Percentiles rank a stretch among this genome's conserved stretches.
These are phyloP conservation scores for Fagus crenata DNA, from an alignment of 306 rosid genomes.

Conservation along the genomic window DNA sequence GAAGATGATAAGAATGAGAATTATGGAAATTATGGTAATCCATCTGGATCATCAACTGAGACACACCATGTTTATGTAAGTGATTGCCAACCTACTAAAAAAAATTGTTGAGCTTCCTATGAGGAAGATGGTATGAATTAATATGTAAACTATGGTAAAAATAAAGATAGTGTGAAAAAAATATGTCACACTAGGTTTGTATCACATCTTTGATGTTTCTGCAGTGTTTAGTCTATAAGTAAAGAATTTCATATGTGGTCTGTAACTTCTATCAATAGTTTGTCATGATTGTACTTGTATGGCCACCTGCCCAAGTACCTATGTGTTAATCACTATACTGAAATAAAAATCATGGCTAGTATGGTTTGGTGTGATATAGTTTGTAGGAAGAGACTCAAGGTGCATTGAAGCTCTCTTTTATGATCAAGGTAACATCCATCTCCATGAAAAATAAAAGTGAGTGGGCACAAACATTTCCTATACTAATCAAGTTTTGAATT, in stretches of 20 bases:
- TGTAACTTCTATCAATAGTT: background rate
- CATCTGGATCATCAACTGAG: conserved; percentile 19
- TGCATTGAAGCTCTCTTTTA: no score
- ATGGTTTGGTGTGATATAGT: background rate
- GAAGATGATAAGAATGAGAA: conserved; percentile 22
- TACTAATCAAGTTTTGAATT: no score
- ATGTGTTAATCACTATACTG: background rate
- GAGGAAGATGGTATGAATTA: background rate
- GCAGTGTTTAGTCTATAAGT: background rate
- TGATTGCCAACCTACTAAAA: conserved; percentile 19
- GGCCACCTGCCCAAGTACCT: background rate
- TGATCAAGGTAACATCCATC: no score
- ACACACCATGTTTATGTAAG: conserved; percentile 13
- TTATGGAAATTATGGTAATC: conserved; percentile 24
- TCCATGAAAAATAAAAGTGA: no score
- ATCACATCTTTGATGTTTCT: background rate
- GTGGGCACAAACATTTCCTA: no score
- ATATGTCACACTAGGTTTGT: background rate
- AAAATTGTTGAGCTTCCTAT: background rate
- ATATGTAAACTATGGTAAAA: background rate
- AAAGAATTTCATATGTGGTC: background rate
- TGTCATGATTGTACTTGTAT: background rate
- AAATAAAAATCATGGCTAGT: background rate
- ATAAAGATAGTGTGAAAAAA: background rate
- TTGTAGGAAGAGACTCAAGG: no score